Conservation (phyloP, 129 eudicot genomes). For the Tanacetum coccineum region DNA sequence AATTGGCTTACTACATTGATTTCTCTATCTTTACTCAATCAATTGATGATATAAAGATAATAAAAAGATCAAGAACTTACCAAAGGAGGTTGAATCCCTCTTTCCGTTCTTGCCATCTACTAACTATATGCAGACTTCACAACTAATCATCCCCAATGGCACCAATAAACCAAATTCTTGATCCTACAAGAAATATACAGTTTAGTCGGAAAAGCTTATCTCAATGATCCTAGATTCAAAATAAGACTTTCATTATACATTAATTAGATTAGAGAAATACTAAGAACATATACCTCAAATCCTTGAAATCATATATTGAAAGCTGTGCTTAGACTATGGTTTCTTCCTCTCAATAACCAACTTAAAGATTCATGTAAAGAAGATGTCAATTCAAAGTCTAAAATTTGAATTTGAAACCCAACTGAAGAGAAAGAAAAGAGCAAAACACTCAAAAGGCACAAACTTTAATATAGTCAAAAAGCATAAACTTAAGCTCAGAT, state of each 20-base stretch:
- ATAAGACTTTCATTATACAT: neutral
- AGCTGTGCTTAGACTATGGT: constrained; percentile 16
- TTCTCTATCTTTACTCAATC: neutral
- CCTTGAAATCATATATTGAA: constrained; percentile 15
- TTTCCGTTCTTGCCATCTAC: constrained; percentile 43
- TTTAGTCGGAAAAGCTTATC: constrained; percentile 7
- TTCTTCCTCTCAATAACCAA: constrained; percentile 25
- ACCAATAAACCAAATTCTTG: constrained; percentile 29
- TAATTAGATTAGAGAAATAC: constrained; percentile 1
- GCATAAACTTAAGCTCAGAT: constrained; percentile 29
- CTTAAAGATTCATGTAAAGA: constrained; percentile 13
- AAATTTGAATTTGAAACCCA: constrained; percentile 33
- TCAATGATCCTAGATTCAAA: constrained; percentile 18
- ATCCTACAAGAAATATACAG: constrained; percentile 25
- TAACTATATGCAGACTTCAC: constrained; percentile 24
- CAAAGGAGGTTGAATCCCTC: constrained; percentile 85
- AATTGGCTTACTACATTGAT: constrained; percentile 20
- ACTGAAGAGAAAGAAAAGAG: constrained; percentile 20
- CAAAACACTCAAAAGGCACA: constrained; percentile 34
- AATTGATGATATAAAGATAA: neutral
- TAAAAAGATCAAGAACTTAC: constrained; percentile 36
- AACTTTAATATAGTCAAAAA: constrained; percentile 31
- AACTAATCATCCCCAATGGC: constrained; percentile 21
- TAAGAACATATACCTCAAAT: constrained; percentile 22
- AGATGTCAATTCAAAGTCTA: constrained; percentile 13